phyloP scores from a whole-genome alignment of 1,139 yeast genomes.

The Tardiomyces depauwii region DNA sequence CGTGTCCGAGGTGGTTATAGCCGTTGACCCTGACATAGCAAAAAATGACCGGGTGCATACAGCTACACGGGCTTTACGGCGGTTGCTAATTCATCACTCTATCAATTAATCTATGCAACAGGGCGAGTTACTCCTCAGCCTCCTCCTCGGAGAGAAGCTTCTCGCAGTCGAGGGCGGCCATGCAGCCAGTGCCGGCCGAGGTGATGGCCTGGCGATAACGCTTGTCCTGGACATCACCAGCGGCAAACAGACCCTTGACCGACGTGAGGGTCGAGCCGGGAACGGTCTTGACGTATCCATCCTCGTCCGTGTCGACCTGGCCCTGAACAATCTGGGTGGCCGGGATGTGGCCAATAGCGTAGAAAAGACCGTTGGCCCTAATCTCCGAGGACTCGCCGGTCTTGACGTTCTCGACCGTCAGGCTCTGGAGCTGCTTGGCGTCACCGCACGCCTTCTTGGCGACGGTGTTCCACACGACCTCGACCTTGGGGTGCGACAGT shows the following conservation, averaged over 20 bases:
- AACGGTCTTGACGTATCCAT: slow-evolving; percentile 75
- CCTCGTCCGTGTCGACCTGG: slow-evolving; percentile 75
- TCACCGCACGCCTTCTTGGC: slow-evolving; percentile 87
- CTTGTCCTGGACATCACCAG: slow-evolving; percentile 98
- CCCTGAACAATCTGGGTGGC: slow-evolving; percentile 73
- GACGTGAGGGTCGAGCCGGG: slow-evolving; percentile 87
- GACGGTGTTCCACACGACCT: slow-evolving; percentile 79
- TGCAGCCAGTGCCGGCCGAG: slow-evolving; percentile 98
- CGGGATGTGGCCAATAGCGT: slow-evolving; percentile 96
- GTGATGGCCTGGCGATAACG: slow-evolving; percentile 98
- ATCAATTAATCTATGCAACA: too few relatives aligned
- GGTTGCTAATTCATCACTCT: too few relatives aligned
- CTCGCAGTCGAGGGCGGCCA: slow-evolving; percentile 98
- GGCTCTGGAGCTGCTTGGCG: slow-evolving; percentile 41
- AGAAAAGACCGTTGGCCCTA: slow-evolving; percentile 83
- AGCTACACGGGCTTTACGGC: too few relatives aligned
- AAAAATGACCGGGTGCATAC: too few relatives aligned
- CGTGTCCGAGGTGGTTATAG: too few relatives aligned
- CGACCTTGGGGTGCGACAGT: slow-evolving; percentile 71
- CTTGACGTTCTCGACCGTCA: slow-evolving; percentile 49
- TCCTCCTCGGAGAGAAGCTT: slow-evolving; percentile 52
- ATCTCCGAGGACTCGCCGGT: slow-evolving; percentile 60
- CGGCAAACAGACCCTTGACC: slow-evolving; percentile 91
- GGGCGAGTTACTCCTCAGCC: not conserved
- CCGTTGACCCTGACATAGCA: too few relatives aligned